Percentiles rank a stretch among this genome's conserved stretches.
Conservation (phyloP, 257 asterid species). For the Leonotis leonurus region DNA sequence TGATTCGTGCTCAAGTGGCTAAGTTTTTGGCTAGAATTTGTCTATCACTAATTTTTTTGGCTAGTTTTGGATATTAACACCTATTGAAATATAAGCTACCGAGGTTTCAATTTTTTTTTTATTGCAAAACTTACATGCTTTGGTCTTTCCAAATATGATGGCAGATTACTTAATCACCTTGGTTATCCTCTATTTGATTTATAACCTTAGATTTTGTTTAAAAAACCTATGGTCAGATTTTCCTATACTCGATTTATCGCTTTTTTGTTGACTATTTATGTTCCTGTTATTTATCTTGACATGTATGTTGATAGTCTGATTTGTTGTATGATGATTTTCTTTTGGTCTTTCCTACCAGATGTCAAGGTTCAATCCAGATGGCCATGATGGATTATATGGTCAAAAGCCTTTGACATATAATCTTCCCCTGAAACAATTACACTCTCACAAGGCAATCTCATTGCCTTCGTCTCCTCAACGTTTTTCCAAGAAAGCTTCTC, state of each 20-base stretch:
- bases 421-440: slow-evolving; percentile 40
- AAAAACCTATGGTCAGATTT: not conserved
- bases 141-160: slow-evolving; percentile 4
- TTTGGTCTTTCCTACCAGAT: slow-evolving; percentile 51
- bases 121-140: not conserved
- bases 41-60: too few relatives aligned
- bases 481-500: slow-evolving; percentile 39
- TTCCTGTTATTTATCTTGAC: slow-evolving; percentile 14
- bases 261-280: slow-evolving; percentile 23
- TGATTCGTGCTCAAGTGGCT: too few relatives aligned
- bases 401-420: slow-evolving; percentile 36
- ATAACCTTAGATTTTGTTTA: not conserved
- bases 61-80: too few relatives aligned
- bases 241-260: not conserved
- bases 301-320: slow-evolving; percentile 7
- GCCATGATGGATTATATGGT: slow-evolving; percentile 39
- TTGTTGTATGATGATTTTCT: not conserved
- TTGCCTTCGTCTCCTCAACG: slow-evolving; percentile 85
- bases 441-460: slow-evolving; percentile 63
- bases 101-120: not conserved
- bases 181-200: slow-evolving; percentile 4
- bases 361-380: slow-evolving; percentile 50
- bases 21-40: too few relatives aligned
- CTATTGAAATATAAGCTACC: not conserved
- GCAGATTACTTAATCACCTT: not conserved